Evolutionary conservation across 108 stramenopile genomes (phyloP), one percentile per base, ranked within the genome.

Genomic region (Phaeodactylum tricornutum): DNA sequence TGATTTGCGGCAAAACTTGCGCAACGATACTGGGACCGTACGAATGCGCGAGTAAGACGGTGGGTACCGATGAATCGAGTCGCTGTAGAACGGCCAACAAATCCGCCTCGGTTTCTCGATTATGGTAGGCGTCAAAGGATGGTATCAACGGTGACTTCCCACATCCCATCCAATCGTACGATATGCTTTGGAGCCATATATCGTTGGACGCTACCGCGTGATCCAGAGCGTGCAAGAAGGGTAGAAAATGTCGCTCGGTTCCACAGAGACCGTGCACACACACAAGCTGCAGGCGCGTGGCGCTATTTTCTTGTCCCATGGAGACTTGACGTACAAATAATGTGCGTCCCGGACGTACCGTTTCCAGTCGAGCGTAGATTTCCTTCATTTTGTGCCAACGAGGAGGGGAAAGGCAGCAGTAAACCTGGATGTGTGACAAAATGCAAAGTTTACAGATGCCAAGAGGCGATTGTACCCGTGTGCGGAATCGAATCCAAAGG

Each of bases 51-150:
- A 32, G 37, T 50, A 21, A 34, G 53, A 30, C 48, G 49, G 12
- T 55, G 55, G 49, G 67, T 50, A 53, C 49, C 52, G 16, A 27
- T 61, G 31, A 55, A 61, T 51, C 44, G 9, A 26, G 22, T n/a
- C n/a, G 2, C 2, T 22, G 24, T 26, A 45, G 3, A 26, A 45
- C n/a, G 5, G 44, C 44, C 15, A n/a, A n/a, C 15, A 45, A 45
- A 26, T 45, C 44, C 3, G 24, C n/a, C 4, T n/a, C 20, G n/a
- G 22, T 15, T 20, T 45, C 44, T n/a, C 21, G n/a, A 4, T 26
- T 45, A 4, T 4, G 24, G 9, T 21, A 45, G 8, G 21, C 44
- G 44, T n/a, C 3, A n/a, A n/a, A 21, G 4, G 24, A 3, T n/a
- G 24, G 4, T 4, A 26, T n/a, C 15, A 4, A 3, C n/a, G 44